These are phyloP conservation scores for Rhodotorula sp. DNA, from an alignment of 1,284 basidiomycete genomes.

Conservation along the genomic window DNA sequence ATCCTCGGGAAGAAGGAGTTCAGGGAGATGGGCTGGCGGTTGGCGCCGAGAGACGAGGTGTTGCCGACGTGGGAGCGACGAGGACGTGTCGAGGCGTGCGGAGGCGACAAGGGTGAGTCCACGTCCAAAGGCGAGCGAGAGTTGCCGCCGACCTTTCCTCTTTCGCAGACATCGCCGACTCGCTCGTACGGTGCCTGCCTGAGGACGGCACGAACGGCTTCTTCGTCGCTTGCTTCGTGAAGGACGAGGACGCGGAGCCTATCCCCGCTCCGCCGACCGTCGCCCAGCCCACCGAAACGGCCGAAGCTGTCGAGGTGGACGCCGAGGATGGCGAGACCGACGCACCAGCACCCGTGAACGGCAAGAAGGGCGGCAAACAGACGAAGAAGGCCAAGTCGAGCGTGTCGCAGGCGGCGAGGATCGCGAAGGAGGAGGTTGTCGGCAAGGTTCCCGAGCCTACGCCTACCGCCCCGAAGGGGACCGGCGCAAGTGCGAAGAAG, in stretches of 20 bases:
- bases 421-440: conserved; percentile 12
- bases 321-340: neutral
- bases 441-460: neutral
- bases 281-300: neutral
- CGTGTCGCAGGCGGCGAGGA: conserved; percentile 10
- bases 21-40: conserved; percentile 57
- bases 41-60: conserved; percentile 65
- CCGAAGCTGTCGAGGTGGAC: neutral
- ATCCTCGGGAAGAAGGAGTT: conserved; percentile 67
- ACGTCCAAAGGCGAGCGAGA: neutral
- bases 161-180: conserved; percentile 59
- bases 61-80: conserved; percentile 75
- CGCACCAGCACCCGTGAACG: neutral
- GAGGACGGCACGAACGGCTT: conserved; percentile 89
- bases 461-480: neutral
- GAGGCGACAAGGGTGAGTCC: conserved; percentile 43
- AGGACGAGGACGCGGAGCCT: conserved; percentile 33
- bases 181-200: conserved; percentile 77
- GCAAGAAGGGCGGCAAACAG: conserved; percentile 16
- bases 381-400: conserved; percentile 25
- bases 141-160: neutral
- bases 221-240: conserved; percentile 83
- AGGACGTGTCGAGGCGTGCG: conserved; percentile 62
- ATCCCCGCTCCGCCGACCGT: conserved; percentile 5
- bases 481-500: neutral